Conservation (phyloP, 352 stramenopile species). For the Pythium monospermum region DNA sequence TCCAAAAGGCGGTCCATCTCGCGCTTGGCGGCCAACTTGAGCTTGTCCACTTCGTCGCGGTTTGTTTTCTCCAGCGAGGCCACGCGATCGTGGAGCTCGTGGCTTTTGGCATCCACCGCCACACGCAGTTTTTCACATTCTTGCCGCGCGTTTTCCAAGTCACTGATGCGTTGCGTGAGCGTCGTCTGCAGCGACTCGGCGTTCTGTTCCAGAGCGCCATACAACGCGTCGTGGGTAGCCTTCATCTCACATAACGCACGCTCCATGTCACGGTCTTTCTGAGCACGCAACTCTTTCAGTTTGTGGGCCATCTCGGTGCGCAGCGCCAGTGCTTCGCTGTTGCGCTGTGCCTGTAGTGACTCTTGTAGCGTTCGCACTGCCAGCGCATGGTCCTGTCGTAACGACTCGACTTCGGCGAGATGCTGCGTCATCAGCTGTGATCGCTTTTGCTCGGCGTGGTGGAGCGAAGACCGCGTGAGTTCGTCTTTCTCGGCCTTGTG, state of each 20-base stretch:
- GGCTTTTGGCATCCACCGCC: slow-evolving; percentile 29
- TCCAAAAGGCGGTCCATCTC: slow-evolving; percentile 68
- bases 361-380: slow-evolving; percentile 25
- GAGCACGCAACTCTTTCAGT: slow-evolving; percentile 19
- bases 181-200: slow-evolving; percentile 21
- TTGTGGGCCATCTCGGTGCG: slow-evolving; percentile 31
- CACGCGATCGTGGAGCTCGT: slow-evolving; percentile 31
- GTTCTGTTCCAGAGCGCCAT: slow-evolving; percentile 20
- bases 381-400: slow-evolving; percentile 19
- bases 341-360: slow-evolving; percentile 19
- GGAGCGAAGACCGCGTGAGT: not conserved
- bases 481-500: slow-evolving; percentile 20
- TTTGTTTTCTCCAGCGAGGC: slow-evolving; percentile 28
- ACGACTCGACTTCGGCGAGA: slow-evolving; percentile 11
- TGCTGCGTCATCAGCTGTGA: slow-evolving; percentile 15
- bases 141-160: slow-evolving; percentile 24
- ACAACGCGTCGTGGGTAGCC: slow-evolving; percentile 22
- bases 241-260: slow-evolving; percentile 27
- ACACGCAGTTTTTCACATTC: slow-evolving; percentile 26
- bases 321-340: slow-evolving; percentile 28
- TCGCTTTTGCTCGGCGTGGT: not conserved
- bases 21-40: slow-evolving; percentile 50
- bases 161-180: slow-evolving; percentile 27
- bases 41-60: slow-evolving; percentile 42
- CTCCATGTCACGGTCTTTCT: slow-evolving; percentile 39